Evolutionary conservation across 805 yeast species (phyloP).

Genomic region (Alloascoidea africana): DNA sequence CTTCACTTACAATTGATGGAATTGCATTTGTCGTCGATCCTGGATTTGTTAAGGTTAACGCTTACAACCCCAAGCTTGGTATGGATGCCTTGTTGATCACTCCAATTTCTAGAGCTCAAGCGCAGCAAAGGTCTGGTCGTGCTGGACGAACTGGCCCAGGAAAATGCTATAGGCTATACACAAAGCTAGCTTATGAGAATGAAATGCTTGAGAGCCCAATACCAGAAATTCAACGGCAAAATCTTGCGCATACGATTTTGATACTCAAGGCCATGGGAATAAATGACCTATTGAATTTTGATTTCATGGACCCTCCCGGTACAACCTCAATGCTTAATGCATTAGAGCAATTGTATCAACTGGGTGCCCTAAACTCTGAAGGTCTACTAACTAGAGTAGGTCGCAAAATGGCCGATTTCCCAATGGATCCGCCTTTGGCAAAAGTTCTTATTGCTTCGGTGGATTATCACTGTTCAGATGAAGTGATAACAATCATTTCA

Average conservation of each 20-base stretch:
- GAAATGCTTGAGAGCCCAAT: conserved; percentile 70
- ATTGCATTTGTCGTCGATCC: conserved; percentile 88
- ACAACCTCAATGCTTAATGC: conserved; percentile 58
- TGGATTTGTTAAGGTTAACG: conserved; percentile 87
- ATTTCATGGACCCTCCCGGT: conserved; percentile 89
- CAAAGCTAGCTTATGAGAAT: conserved; percentile 64
- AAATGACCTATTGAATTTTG: conserved; percentile 66
- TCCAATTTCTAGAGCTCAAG: conserved; percentile 90
- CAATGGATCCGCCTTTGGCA: conserved; percentile 82
- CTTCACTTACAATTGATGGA: conserved; percentile 94
- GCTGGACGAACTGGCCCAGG: conserved; percentile 98
- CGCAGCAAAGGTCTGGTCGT: conserved; percentile 93
- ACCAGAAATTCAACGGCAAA: conserved; percentile 86
- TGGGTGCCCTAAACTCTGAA: conserved; percentile 72
- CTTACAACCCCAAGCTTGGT: conserved; percentile 74
- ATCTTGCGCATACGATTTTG: conserved; percentile 62
- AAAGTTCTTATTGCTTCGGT: conserved; percentile 56
- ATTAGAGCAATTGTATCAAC: conserved; percentile 64
- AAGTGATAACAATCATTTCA: conserved; percentile 59
- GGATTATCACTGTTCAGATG: conserved; percentile 43
- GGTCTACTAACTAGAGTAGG: conserved; percentile 75
- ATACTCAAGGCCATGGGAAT: conserved; percentile 74
- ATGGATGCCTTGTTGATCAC: conserved; percentile 78
- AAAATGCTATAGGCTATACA: conserved; percentile 78
- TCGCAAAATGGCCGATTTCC: conserved; percentile 77